Base-by-base conservation (phyloP, 2,329 filamentous ascomycete genomes). In the Botrytis paeoniae region DNA sequence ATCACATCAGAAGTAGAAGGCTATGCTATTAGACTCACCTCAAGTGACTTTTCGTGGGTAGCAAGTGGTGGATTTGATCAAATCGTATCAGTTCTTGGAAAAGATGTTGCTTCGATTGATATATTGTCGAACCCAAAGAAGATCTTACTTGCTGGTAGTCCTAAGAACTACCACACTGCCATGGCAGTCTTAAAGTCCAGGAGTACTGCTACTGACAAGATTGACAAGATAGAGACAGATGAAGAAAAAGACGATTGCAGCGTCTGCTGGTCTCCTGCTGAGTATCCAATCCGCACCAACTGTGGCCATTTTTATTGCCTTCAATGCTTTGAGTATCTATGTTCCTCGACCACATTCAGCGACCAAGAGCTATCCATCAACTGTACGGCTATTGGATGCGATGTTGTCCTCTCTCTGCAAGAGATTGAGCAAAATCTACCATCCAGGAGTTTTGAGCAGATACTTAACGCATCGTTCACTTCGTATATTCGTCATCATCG, bases 321-420 rank as follows among this genome's bases (percentile, higher is more conserved):
- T 0, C 78, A 80, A 32, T 86, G 85, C 75, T 85, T 86, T 65
- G 77, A 80, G 64, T 76, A 77, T 59, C 74, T 82, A 14, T 82
- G 82, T 72, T 71, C 72, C 4, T 75, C 75, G 8, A 73, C 74
- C 5, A 25, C 37, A 18, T 43, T 43, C 29, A 80, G 79, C 0
- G 77, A 79, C 0, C 74, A 77, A 16, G 71, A 78, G 20, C 35
- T 75, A 3, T 70, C 59, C 5, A 37, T 77, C 2, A 54, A 20
- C n/a, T 77, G 76, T 48, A 45, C 35, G 12, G 73, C 74, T 9
- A 16, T 57, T 4, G 45, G 51, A n/a, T 76, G 76, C 37, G 9
- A 51, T 6, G 63, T 69, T 0, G 57, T 73, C 1, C 73, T 77
- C 54, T 43, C n/a, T 20, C 32, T 76, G 10, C 10, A 66, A 2